These are phyloP conservation scores for Stereum hirsutum DNA, from an alignment of 1,284 basidiomycete genomes.

Conservation along the genomic window DNA sequence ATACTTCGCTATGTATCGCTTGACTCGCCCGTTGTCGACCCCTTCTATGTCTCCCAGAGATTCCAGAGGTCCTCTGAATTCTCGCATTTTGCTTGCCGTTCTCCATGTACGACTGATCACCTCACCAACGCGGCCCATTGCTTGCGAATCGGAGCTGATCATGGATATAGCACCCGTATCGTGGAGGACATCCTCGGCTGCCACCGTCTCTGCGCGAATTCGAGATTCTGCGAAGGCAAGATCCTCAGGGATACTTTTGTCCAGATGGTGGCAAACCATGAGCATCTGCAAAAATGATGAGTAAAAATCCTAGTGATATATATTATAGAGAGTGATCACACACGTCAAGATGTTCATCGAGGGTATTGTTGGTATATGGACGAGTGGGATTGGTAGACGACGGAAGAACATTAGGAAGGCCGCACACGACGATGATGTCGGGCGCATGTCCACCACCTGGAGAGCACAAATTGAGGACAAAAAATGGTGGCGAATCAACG, in stretches of 20 bases:
- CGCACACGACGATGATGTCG: conserved; percentile 95
- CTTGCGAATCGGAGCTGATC: conserved; percentile 94
- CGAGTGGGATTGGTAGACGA: conserved; percentile 97
- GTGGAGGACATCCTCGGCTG: conserved; percentile 95
- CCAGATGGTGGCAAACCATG: conserved; percentile 93
- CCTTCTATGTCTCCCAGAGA: conserved; percentile 55
- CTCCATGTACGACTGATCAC: conserved; percentile 93
- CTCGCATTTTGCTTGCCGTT: conserved; percentile 92
- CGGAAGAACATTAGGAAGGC: conserved; percentile 86
- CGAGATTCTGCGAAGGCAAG: conserved; percentile 96
- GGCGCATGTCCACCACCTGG: conserved; percentile 92
- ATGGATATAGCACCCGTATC: conserved; percentile 94
- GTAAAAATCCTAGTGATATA: neutral
- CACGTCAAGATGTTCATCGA: conserved; percentile 96
- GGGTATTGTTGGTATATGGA: conserved; percentile 86
- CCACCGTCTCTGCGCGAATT: conserved; percentile 94
- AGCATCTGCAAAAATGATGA: conserved; percentile 61
- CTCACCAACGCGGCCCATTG: conserved; percentile 97
- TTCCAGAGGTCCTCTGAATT: conserved; percentile 62
- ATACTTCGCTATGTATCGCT: conserved; percentile 94
- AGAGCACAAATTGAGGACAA: neutral
- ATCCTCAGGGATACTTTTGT: conserved; percentile 87
- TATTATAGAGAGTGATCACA: conserved; percentile 18
- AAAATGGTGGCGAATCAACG: neutral
- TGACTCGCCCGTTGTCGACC: conserved; percentile 91